Base-by-base conservation (phyloP, 129 eudicot species). In the Erigeron canadensis region DNA sequence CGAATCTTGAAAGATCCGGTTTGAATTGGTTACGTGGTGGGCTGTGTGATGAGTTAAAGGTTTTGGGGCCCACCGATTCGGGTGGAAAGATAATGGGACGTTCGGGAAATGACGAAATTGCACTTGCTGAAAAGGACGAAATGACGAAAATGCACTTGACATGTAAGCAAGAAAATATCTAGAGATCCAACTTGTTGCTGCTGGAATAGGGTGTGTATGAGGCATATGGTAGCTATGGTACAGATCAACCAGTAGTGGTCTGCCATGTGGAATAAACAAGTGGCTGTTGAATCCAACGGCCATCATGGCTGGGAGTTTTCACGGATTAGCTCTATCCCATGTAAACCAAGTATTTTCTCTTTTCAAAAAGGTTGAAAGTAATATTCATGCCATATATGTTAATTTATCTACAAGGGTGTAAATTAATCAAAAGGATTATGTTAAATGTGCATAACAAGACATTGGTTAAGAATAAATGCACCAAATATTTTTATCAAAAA, bases 11-110 rank as follows among this genome's bases (percentile, higher is more conserved):
- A 18, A 44, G 87, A 86, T 82, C 83, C 81, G 87, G 55, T 82
- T 70, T 23, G 64, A 45, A 16, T 28, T 16, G 74, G 77, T 77
- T 87, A 82, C 90, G 90, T 86, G 90, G 85, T 47, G 54, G 16
- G 71, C 10, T 80, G 63, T 55, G 69, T 21, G 66, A 8, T 10
- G 45, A 73, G 81, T 82, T 82, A 79, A 79, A 76, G 84, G 86
- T 85, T 70, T 72, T 10, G 57, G 79, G 73, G 19, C 19, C 69
- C 22, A 34, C 69, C 69, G 37, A 10, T 3, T 7, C 40, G 22
- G 61, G 67, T 75, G 46, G 44, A 23, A 38, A 9, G 60, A 37
- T 60, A 53, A 15, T 54, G 65, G 22, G 11, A 19, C 38, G 13
- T 23, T 40, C 13, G 45, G 39, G 2, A 0, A 75, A 75, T 54